phyloP scores from a whole-genome alignment of 352 stramenopile species.

The Pythium biforme region DNA sequence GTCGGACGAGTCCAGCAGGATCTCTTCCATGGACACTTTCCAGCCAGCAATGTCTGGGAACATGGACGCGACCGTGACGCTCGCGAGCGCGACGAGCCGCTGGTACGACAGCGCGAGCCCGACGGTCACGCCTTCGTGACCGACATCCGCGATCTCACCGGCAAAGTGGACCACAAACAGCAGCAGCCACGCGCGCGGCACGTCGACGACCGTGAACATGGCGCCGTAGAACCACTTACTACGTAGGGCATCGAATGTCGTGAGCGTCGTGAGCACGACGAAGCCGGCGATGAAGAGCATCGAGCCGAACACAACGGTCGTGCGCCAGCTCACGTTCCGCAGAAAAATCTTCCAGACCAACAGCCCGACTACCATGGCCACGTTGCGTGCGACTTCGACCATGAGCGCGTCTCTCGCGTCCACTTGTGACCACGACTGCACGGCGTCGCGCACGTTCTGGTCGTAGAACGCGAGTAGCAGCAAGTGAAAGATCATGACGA shows the following conservation, averaged over 20 bases:
- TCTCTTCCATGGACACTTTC: background rate
- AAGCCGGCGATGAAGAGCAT: constrained; percentile 3
- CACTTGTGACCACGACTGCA: constrained; percentile 15
- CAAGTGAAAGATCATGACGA: constrained; percentile 17
- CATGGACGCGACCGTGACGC: constrained; percentile 25
- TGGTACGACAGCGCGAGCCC: constrained; percentile 51
- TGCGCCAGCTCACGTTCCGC: constrained; percentile 5
- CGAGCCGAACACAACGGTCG: constrained; percentile 5
- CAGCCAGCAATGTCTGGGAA: constrained; percentile 21
- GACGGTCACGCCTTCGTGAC: constrained; percentile 49
- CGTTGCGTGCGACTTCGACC: background rate
- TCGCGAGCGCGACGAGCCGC: constrained; percentile 29
- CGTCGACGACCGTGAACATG: constrained; percentile 25
- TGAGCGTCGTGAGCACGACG: constrained; percentile 7
- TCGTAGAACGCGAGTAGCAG: constrained; percentile 20
- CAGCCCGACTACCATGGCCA: background rate
- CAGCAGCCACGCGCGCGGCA: constrained; percentile 43
- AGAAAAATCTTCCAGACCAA: constrained; percentile 7
- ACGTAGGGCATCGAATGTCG: constrained; percentile 35
- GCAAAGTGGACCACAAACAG: constrained; percentile 37
- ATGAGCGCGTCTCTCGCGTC: background rate
- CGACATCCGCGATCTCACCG: constrained; percentile 51
- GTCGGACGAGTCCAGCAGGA: background rate
- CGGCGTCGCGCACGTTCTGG: constrained; percentile 14
- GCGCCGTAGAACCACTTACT: constrained; percentile 45